Percentiles rank a stretch among this genome's conserved stretches.
Conservation (phyloP, 306 rosid genomes). For the Psophocarpus tetragonolobus region DNA sequence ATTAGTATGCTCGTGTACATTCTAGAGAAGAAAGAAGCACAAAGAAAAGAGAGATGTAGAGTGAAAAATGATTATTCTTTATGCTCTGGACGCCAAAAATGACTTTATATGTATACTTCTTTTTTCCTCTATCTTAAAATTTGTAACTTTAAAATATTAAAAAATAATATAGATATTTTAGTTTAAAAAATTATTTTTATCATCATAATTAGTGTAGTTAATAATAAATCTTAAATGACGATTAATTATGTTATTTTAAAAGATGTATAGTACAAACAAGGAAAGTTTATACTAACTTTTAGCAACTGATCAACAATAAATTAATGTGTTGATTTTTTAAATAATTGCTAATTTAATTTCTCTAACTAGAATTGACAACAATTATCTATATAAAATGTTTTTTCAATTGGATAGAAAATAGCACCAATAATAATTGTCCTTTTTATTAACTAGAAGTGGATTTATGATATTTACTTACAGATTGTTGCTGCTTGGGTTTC, state of each 20-base stretch:
- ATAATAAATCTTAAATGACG: neutral
- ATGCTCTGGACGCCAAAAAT: constrained; percentile 36
- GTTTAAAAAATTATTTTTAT: neutral
- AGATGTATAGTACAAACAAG: neutral
- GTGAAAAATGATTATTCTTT: constrained; percentile 18
- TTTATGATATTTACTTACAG: constrained; percentile 58
- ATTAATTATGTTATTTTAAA: neutral
- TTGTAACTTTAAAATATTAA: neutral
- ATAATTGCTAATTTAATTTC: neutral
- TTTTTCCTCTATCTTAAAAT: neutral
- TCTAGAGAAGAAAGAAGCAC: constrained; percentile 3
- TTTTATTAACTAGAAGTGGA: neutral
- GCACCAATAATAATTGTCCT: neutral
- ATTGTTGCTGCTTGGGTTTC: constrained; percentile 70
- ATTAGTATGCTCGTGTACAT: constrained; percentile 26
- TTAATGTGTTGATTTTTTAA: neutral
- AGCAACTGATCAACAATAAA: neutral
- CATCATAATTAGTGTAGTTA: neutral
- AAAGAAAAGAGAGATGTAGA: neutral
- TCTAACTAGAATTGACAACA: neutral
- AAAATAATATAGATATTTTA: neutral
- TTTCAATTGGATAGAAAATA: neutral
- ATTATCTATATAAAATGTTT: neutral
- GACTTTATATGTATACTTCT: neutral
- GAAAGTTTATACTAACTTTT: neutral